Base-by-base conservation (phyloP, 1,139 yeast species). In the Lodderomyces parapsilosis region DNA sequence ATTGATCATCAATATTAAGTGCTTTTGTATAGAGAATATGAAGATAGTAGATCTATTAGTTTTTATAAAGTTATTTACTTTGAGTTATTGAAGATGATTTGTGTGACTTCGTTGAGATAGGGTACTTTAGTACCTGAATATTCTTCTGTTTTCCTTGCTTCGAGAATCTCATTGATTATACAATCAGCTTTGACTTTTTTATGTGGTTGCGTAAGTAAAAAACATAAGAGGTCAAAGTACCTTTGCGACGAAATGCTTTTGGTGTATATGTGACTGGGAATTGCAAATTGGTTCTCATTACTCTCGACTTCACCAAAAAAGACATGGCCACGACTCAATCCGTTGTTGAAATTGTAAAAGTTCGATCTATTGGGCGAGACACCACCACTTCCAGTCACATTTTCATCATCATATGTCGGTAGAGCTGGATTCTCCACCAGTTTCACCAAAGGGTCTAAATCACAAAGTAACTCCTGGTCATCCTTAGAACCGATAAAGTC, bases 241-340 rank as follows among this genome's bases (percentile, higher is more conserved):
- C 53, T 38, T 15, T 31, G 25, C 0, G 59, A 43, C 13, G 44
- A 34, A 17, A 63, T 52, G 2, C 57, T 58, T n/a, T 46, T 44
- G 2, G 43, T 38, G 34, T 41, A 44, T 9, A 46, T 36, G 11
- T 28, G 28, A 6, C 35, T 20, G 7, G 49, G 46, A 7, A 46
- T 40, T 13, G 22, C 30, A 17, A 40, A 38, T 40, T 43, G 30
- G 22, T 40, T 23, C n/a, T 38, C 24, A 14, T 19, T 22, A 11
- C 18, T 18, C 17, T 38, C 42, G 14, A 37, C 19, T 34, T 27
- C 30, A 22, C 39, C 44, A 20, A 39, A 40, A n/a, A 36, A 39
- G 6, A 27, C 36, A n/a, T 32, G 25, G 6, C 40, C 43, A 6
- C 18, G 10, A 4, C 36, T 15, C 9, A 17, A 28, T 6, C 41